Percentiles rank a stretch among this genome's conserved stretches.
These are phyloP conservation scores for Salix purpurea DNA, from an alignment of 345 rosid genomes.

Conservation along the genomic window DNA sequence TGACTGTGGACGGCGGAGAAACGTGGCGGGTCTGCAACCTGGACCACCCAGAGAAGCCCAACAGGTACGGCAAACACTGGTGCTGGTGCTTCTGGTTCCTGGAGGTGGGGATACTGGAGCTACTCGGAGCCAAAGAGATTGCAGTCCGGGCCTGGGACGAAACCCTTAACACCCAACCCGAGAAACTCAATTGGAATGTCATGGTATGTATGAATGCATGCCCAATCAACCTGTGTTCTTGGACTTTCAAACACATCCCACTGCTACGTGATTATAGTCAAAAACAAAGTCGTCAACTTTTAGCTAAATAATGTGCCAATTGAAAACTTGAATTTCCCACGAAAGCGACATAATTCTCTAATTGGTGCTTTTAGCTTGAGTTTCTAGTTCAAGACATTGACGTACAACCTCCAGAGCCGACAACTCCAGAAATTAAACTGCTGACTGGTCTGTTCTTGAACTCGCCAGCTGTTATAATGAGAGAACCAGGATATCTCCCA, in stretches of 20 bases:
- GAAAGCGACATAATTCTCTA: background rate
- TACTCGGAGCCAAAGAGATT: conserved; percentile 71
- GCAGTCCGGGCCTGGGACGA: conserved; percentile 98
- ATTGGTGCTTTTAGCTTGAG: background rate
- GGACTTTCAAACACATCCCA: too few relatives aligned
- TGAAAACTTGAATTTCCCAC: background rate
- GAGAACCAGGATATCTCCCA: background rate
- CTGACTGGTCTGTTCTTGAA: background rate
- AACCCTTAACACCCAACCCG: conserved; percentile 86
- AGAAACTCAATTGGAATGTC: conserved; percentile 90
- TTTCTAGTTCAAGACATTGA: too few relatives aligned
- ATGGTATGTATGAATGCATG: conserved; percentile 45
- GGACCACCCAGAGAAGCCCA: conserved; percentile 70
- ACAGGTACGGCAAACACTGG: conserved; percentile 71
- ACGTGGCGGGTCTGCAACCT: conserved; percentile 79
- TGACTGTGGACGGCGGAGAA: conserved; percentile 89
- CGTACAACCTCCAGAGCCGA: background rate
- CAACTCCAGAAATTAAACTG: conserved; percentile 3
- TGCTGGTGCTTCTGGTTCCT: conserved; percentile 99
- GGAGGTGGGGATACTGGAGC: conserved; percentile 74
- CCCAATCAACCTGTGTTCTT: too few relatives aligned
- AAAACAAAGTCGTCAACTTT: background rate
- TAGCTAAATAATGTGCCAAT: background rate
- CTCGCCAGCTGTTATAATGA: background rate
- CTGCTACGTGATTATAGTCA: background rate